A percentile compares a stretch with the other conserved stretches of the same genome.
Conservation (phyloP, 2,329 filamentous ascomycete genomes). For the Trichoderma atrobrunneum region DNA sequence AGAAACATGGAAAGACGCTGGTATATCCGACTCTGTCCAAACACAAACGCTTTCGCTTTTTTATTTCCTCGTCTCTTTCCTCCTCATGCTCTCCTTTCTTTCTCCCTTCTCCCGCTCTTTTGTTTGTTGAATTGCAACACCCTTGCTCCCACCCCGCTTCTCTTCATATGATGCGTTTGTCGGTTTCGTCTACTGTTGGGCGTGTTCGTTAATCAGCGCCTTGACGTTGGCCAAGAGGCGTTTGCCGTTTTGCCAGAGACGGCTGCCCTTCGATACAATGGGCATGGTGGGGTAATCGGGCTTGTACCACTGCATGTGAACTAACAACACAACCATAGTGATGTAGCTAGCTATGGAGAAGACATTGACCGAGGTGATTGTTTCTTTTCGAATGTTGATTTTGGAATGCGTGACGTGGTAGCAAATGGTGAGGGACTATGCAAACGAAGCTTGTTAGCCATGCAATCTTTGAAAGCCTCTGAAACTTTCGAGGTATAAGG, state of each 20-base stretch:
- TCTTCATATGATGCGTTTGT: too few relatives aligned
- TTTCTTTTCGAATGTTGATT: constrained; percentile 77
- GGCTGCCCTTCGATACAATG: constrained; percentile 43
- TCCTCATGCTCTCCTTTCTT: background rate
- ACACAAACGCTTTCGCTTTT: background rate
- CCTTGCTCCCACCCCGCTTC: too few relatives aligned
- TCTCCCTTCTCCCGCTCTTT: background rate
- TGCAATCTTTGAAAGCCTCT: background rate
- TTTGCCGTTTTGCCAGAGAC: constrained; percentile 36
- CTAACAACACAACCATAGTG: constrained; percentile 67
- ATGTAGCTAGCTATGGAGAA: constrained; percentile 75
- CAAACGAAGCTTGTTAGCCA: background rate
- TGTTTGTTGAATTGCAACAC: background rate
- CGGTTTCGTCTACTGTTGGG: constrained; percentile 27
- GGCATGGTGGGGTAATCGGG: constrained; percentile 61
- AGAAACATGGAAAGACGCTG: background rate
- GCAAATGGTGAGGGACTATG: constrained; percentile 65
- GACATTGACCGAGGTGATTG: constrained; percentile 71
- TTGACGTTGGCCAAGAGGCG: constrained; percentile 30
- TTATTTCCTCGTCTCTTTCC: background rate
- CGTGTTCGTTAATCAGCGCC: constrained; percentile 31
- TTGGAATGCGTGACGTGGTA: constrained; percentile 77
- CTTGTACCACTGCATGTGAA: constrained; percentile 63
- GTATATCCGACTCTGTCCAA: constrained; percentile 1
- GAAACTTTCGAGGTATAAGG: background rate